A percentile compares a stretch with the other conserved stretches of the same genome.
Evolutionary conservation across 2,329 filamentous ascomycete genomes (phyloP).

Genomic region (Hymenoscyphus fructigenus): DNA sequence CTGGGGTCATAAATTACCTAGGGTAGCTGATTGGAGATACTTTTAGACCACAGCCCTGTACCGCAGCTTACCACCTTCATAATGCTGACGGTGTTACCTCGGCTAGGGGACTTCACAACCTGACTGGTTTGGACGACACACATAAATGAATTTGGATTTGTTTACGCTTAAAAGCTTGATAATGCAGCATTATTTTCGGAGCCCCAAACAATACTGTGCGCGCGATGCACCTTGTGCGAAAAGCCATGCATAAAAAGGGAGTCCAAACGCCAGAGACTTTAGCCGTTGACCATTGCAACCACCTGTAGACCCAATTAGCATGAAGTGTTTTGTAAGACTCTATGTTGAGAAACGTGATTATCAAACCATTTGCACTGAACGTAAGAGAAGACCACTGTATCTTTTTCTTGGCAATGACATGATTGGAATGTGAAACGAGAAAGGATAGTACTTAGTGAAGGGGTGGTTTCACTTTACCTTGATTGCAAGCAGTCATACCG

Average conservation of each 20-base stretch:
- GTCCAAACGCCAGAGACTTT: background rate
- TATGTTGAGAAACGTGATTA: background rate
- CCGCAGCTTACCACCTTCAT: background rate
- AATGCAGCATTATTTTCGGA: background rate
- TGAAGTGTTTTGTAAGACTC: background rate
- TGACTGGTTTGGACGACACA: background rate
- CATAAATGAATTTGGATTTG: background rate
- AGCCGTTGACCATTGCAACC: background rate
- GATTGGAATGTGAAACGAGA: background rate
- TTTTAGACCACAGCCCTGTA: slow-evolving; percentile 1
- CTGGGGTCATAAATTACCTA: background rate
- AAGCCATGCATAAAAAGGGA: background rate
- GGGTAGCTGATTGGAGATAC: background rate
- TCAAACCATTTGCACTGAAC: background rate
- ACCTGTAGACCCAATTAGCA: background rate
- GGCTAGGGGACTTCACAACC: background rate
- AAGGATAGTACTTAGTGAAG: background rate
- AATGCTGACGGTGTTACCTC: background rate
- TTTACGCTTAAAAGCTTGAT: slow-evolving; percentile 1
- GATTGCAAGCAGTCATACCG: background rate
- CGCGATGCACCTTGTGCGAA: background rate
- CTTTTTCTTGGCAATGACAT: background rate
- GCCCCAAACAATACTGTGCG: background rate
- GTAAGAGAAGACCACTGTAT: background rate
- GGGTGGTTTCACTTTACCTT: background rate